Evolutionary conservation across 805 yeast species (phyloP).

Genomic region (Metschnikowia vanudenii): DNA sequence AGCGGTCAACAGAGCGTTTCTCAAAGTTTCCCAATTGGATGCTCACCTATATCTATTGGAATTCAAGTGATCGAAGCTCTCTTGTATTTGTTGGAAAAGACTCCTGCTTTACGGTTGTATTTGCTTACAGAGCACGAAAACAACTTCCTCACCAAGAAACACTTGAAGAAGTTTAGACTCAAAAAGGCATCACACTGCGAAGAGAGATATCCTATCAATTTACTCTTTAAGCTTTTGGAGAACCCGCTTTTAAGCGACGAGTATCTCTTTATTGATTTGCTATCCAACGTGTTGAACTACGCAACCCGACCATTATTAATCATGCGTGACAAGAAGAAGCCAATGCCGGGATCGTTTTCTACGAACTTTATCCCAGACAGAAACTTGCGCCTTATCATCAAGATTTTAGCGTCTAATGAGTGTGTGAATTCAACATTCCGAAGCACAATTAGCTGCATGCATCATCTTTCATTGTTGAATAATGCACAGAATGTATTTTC

Average conservation of each 20-base stretch:
- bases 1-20: conserved; percentile 5
- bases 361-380: conserved; percentile 50
- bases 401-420: conserved; percentile 73
- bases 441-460: conserved; percentile 78
- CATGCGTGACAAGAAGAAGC: conserved; percentile 27
- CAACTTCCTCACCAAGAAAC: conserved; percentile 35
- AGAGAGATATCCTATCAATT: conserved; percentile 69
- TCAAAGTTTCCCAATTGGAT: conserved; percentile 47
- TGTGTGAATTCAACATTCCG: conserved; percentile 84
- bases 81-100: conserved; percentile 66
- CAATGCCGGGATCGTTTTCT: conserved; percentile 44
- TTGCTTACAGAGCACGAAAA: conserved; percentile 74
- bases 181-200: conserved; percentile 29
- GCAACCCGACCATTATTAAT: conserved; percentile 70
- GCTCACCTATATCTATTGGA: conserved; percentile 69
- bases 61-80: conserved; percentile 75
- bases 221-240: conserved; percentile 60
- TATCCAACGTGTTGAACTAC: conserved; percentile 72
- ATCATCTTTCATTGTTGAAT: conserved; percentile 61
- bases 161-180: conserved; percentile 31
- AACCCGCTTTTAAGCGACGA: conserved; percentile 67
- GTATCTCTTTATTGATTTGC: conserved; percentile 68
- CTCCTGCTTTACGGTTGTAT: conserved; percentile 65
- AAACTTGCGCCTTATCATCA: conserved; percentile 60
- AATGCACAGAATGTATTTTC: conserved; percentile 67